Evolutionary conservation across 2,329 filamentous ascomycete genomes (phyloP).

Genomic region (Alternaria brassicicola): DNA sequence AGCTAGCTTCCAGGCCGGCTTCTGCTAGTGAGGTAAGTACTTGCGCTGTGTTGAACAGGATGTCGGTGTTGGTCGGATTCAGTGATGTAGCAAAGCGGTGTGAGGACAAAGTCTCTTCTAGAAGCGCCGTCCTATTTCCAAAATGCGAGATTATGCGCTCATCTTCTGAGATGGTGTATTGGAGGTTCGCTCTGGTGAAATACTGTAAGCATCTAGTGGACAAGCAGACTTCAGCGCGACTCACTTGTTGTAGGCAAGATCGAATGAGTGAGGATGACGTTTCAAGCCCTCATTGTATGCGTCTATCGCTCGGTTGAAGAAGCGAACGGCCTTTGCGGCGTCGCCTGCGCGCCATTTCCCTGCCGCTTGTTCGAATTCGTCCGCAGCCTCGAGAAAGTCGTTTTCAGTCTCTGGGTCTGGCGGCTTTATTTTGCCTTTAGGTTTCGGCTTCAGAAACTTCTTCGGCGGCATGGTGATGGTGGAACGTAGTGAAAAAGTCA

Average conservation of each 20-base stretch:
- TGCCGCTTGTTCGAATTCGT: conserved; percentile 72
- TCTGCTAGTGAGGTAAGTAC: conserved; percentile 71
- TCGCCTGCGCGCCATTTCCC: conserved; percentile 78
- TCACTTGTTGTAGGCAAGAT: conserved; percentile 77
- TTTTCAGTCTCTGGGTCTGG: conserved; percentile 66
- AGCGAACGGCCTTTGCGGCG: conserved; percentile 66
- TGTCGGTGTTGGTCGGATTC: conserved; percentile 68
- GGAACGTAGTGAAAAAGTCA: not conserved
- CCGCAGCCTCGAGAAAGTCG: conserved; percentile 71
- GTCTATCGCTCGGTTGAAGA: conserved; percentile 69
- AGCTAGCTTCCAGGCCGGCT: conserved; percentile 60
- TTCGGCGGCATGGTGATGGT: conserved; percentile 36
- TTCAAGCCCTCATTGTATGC: conserved; percentile 68
- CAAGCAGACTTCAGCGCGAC: conserved; percentile 24
- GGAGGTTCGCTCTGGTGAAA: conserved; percentile 67
- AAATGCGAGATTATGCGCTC: conserved; percentile 65
- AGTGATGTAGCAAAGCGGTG: conserved; percentile 67
- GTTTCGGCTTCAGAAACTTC: conserved; percentile 39
- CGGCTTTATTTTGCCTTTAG: conserved; percentile 38
- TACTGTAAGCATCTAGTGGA: conserved; percentile 1
- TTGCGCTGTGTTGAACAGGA: conserved; percentile 74
- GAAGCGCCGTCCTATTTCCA: conserved; percentile 60
- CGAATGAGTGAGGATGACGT: conserved; percentile 67
- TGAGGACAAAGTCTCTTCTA: conserved; percentile 66
- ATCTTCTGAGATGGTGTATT: conserved; percentile 73